Conservation (phyloP, 768 basidiomycete species). For the Leucosporidium yakuticum region DNA sequence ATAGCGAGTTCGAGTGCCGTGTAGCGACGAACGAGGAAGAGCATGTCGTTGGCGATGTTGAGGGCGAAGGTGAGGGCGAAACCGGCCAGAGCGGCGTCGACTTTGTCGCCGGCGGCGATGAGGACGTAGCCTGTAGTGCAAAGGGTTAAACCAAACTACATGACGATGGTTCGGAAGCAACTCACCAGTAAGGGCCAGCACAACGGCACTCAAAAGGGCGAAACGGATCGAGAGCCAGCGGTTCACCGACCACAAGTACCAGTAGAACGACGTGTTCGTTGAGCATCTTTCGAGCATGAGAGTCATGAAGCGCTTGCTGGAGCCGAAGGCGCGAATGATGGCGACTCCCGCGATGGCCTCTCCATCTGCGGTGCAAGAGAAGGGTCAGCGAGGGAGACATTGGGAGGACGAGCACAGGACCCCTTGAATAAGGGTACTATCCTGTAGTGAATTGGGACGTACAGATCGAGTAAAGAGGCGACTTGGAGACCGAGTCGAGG, state of each 20-base stretch:
- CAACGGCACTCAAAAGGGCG: conserved; percentile 31
- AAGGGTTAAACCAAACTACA: no score
- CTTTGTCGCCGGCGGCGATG: conserved; percentile 24
- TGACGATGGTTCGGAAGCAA: neutral
- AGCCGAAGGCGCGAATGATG: conserved; percentile 41
- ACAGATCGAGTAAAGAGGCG: conserved; percentile 40
- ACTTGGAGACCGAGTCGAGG: conserved; percentile 44
- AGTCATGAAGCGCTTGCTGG: conserved; percentile 24
- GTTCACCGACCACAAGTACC: conserved; percentile 22
- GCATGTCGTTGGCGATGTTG: conserved; percentile 35
- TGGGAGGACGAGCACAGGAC: no score
- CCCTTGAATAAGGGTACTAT: no score
- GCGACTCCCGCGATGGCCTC: conserved; percentile 41
- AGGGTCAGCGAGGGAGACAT: neutral
- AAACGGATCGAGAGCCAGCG: conserved; percentile 39
- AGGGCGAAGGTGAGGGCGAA: conserved; percentile 31
- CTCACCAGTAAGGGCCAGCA: conserved; percentile 27
- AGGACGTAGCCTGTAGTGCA: conserved; percentile 28
- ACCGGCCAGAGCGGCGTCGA: conserved; percentile 34
- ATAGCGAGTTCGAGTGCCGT: conserved; percentile 38
- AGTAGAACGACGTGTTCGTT: conserved; percentile 37
- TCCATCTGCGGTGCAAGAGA: conserved; percentile 10
- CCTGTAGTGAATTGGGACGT: neutral
- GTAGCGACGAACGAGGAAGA: conserved; percentile 38
- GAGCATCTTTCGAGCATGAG: conserved; percentile 35